phyloP scores from a whole-genome alignment of 2,329 filamentous ascomycete genomes.

The Chaetomium sp. region DNA sequence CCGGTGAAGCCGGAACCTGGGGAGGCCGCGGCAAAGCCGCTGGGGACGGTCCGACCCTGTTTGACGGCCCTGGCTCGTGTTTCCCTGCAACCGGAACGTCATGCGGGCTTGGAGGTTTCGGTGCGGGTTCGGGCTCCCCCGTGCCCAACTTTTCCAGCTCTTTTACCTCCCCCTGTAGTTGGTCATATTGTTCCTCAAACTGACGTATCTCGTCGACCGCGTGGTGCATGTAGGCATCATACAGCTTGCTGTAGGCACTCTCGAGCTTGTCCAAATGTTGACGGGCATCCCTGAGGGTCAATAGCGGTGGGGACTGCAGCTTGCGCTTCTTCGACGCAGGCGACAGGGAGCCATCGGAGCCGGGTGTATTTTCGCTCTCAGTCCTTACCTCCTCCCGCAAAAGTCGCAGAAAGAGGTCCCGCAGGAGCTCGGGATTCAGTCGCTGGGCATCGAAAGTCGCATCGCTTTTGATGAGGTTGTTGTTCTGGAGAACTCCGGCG shows the following conservation, averaged over 20 bases:
- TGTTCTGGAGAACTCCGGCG: conserved; percentile 67
- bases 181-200: conserved; percentile 69
- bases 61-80: conserved; percentile 15
- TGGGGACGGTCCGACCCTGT: conserved; percentile 26
- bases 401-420: conserved; percentile 75
- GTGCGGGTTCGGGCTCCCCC: conserved; percentile 22
- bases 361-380: conserved; percentile 49
- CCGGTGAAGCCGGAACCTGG: conserved; percentile 24
- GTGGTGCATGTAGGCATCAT: conserved; percentile 71
- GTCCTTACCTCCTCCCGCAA: conserved; percentile 70
- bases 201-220: conserved; percentile 70
- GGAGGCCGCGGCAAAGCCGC: conserved; percentile 23
- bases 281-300: conserved; percentile 66
- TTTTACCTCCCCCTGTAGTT: conserved; percentile 67
- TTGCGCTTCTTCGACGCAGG: conserved; percentile 74
- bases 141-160: conserved; percentile 44
- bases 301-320: conserved; percentile 63
- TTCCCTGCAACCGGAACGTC: conserved; percentile 12
- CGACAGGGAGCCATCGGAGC: conserved; percentile 50
- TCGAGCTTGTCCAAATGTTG: conserved; percentile 70
- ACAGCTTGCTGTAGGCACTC: conserved; percentile 70
- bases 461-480: conserved; percentile 71
- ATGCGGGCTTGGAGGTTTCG: conserved; percentile 17
- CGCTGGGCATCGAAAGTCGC: conserved; percentile 72
- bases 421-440: conserved; percentile 75